phyloP scores from a whole-genome alignment of 371 early-diverging fungal genomes.

The Mortierella sp. region DNA sequence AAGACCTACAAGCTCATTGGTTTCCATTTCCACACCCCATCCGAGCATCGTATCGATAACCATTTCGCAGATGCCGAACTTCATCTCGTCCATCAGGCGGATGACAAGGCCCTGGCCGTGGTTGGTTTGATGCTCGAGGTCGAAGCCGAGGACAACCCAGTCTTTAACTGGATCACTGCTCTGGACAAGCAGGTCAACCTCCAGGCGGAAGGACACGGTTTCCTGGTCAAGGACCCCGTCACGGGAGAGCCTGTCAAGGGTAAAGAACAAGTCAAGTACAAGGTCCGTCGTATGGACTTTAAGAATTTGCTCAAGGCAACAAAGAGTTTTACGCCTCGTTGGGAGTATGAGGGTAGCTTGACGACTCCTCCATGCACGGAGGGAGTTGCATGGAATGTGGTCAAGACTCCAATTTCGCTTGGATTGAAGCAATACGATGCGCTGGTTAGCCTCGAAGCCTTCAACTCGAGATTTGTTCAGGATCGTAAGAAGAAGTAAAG shows the following conservation, averaged over 20 bases:
- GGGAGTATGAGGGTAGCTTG: slow-evolving; percentile 56
- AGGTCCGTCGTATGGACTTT: slow-evolving; percentile 36
- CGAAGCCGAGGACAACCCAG: slow-evolving; percentile 21
- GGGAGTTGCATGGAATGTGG: slow-evolving; percentile 56
- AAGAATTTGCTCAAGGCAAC: slow-evolving; percentile 19
- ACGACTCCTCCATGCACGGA: slow-evolving; percentile 65
- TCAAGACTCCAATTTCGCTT: slow-evolving; percentile 36
- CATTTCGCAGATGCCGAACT: slow-evolving; percentile 53
- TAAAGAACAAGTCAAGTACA: slow-evolving; percentile 43
- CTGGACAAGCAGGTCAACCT: slow-evolving; percentile 27
- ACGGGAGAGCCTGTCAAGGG: slow-evolving; percentile 10
- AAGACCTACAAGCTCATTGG: slow-evolving; percentile 38
- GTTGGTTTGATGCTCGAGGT: slow-evolving; percentile 54
- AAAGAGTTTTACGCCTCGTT: slow-evolving; percentile 27
- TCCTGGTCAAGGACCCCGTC: slow-evolving; percentile 20
- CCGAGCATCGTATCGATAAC: slow-evolving; percentile 57
- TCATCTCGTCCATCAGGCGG: slow-evolving; percentile 56
- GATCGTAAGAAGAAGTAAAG: slow-evolving; percentile 9
- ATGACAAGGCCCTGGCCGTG: slow-evolving; percentile 45
- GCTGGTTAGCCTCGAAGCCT: slow-evolving; percentile 39
- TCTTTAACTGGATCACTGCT: slow-evolving; percentile 37
- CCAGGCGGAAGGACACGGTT: slow-evolving; percentile 16
- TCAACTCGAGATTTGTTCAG: slow-evolving; percentile 55
- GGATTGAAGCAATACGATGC: slow-evolving; percentile 40
- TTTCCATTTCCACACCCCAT: slow-evolving; percentile 64